Evolutionary conservation across 2,329 filamentous ascomycete species (phyloP).

Genomic region (Trichocomaceae sp.): DNA sequence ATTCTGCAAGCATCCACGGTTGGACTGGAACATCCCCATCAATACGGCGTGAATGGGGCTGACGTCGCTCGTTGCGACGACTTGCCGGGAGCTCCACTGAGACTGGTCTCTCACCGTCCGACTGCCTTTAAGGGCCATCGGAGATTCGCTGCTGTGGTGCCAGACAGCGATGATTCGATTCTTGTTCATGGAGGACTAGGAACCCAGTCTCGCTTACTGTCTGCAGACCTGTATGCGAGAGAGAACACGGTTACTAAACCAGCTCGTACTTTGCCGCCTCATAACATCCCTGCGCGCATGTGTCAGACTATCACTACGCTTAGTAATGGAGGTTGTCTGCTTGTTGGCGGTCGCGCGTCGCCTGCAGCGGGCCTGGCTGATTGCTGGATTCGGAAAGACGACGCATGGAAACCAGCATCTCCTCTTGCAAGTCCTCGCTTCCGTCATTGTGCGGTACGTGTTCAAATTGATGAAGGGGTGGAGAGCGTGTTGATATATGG

Average conservation of each 20-base stretch:
- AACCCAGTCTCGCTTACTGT: constrained; percentile 42
- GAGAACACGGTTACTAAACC: constrained; percentile 42
- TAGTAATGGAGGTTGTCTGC: constrained; percentile 51
- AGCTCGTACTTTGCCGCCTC: constrained; percentile 39
- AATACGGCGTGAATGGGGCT: not conserved
- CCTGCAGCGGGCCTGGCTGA: constrained; percentile 63
- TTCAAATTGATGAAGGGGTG: constrained; percentile 32
- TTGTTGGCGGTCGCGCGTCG: constrained; percentile 73
- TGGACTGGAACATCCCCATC: not conserved
- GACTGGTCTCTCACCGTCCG: constrained; percentile 10
- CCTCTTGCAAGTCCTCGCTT: constrained; percentile 66
- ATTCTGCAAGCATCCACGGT: constrained; percentile 58
- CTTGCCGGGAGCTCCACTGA: not conserved
- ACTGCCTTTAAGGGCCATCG: constrained; percentile 43
- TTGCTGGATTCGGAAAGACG: constrained; percentile 65
- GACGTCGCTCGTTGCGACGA: not conserved
- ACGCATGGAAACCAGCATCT: constrained; percentile 57
- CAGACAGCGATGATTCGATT: constrained; percentile 26
- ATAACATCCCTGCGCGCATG: constrained; percentile 46
- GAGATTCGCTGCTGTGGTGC: constrained; percentile 55
- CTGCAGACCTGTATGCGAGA: constrained; percentile 43
- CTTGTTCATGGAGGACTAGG: constrained; percentile 39
- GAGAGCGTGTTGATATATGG: constrained; percentile 53
- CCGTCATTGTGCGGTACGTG: constrained; percentile 59
- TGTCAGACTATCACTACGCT: constrained; percentile 71